Base-by-base conservation (phyloP, 805 yeast species). In the Yamadazyma insecticola region DNA sequence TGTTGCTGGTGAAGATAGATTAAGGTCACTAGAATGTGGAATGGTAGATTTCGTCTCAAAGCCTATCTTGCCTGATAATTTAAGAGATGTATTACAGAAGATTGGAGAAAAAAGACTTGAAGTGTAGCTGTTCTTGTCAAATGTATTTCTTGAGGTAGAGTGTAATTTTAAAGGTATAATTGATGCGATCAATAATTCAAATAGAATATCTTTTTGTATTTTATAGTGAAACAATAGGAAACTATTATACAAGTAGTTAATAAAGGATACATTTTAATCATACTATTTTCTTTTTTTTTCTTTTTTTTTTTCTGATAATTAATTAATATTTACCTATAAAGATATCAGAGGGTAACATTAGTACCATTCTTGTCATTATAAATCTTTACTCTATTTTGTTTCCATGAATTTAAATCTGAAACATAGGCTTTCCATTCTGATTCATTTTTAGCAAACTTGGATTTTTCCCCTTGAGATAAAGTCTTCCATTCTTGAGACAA, bases 41-140 rank as follows among this genome's bases (percentile, higher is more conserved):
- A 74, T 74, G 79, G 50, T 60, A 14, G 75, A 71, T 26, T 74
- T 71, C 38, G 53, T 74, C 2, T 63, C 75, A 22, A 74, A 74
- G 39, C 80, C 79, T 1, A 62, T 74, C 22, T 42, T 72, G 8
- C 80, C 78, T 0, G 55, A 55, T 13, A 67, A 59, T 26, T 47
- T 74, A 35, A 60, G 49, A 23, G 44, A 56, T 17, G 71, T 67
- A 22, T 48, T 70, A 24, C 33, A 30, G 21, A 37, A 34, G 15
- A 26, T 45, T 2, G 47, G 48, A 8, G 40, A 40, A 13, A 36
- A 32, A 16, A 26, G 30, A 18, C 10, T 32, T 16, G 35, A 32
- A 15, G 22, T 16, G 10, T 11, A 13, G 3, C 4, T 11, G 27
- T 8, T 28, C 5, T 7, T 18, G 21, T n/a, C n/a, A n/a, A n/a